Percentiles rank a stretch among this genome's conserved stretches.
phyloP scores from a whole-genome alignment of 1,284 basidiomycete genomes.

The Athelia sp. region DNA sequence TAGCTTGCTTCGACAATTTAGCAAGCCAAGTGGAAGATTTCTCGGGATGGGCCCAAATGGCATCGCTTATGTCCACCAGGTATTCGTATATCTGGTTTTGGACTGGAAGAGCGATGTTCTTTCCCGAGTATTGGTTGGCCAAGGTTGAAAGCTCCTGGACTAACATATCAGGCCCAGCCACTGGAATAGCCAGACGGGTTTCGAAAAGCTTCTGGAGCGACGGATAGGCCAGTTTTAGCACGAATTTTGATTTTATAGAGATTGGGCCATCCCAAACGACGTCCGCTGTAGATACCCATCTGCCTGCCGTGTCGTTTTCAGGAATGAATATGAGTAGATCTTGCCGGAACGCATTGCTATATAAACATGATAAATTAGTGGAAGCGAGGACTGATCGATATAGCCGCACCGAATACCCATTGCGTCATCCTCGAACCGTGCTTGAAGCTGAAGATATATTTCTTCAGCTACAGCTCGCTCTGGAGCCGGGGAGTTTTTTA shows the following conservation, averaged over 20 bases:
- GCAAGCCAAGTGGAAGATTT: not conserved
- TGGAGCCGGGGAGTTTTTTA: not conserved
- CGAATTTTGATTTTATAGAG: not conserved
- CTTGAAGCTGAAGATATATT: not conserved
- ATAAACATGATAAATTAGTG: too few relatives aligned
- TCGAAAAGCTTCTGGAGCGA: not conserved
- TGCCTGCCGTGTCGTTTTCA: not conserved
- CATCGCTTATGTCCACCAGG: not conserved
- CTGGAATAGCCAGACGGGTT: not conserved
- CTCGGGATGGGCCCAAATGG: not conserved
- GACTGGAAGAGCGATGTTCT: not conserved
- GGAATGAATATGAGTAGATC: not conserved
- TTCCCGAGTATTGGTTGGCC: not conserved
- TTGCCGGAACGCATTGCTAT: not conserved
- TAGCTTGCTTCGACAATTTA: not conserved
- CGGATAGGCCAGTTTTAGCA: not conserved
- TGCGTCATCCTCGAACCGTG: constrained; percentile 1
- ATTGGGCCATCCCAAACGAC: not conserved
- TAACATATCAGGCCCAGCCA: not conserved
- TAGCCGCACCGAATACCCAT: not conserved
- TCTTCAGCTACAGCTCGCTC: not conserved
- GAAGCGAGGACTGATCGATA: too few relatives aligned
- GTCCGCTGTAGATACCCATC: not conserved
- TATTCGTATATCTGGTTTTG: not conserved
- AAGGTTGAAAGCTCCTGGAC: not conserved